These are phyloP conservation scores for Mycena belliarum DNA, from an alignment of 768 basidiomycete species.

Conservation along the genomic window DNA sequence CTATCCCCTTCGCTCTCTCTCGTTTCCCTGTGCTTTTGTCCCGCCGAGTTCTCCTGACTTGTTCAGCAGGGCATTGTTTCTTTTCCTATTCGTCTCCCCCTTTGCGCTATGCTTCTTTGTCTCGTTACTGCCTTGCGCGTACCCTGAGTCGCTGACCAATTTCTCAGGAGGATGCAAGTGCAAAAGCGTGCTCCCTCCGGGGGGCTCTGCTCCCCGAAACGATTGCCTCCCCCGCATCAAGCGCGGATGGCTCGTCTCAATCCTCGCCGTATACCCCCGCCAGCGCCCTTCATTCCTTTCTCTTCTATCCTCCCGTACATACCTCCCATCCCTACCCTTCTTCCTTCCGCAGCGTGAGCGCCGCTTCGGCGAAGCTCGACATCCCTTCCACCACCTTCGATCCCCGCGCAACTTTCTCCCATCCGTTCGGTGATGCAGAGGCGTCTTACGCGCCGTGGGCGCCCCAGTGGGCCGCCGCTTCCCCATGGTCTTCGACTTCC, in stretches of 20 bases:
- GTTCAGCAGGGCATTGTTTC: too few relatives aligned
- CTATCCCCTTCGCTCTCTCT: not conserved
- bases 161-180: too few relatives aligned
- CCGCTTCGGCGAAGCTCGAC: not conserved
- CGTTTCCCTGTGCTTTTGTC: constrained; percentile 37
- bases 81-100: too few relatives aligned
- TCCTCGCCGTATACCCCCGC: constrained; percentile 14
- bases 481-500: not conserved
- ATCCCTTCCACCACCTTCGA: too few relatives aligned
- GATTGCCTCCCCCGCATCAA: constrained; percentile 6
- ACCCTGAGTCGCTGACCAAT: constrained; percentile 25
- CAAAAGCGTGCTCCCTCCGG: constrained; percentile 42
- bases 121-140: too few relatives aligned
- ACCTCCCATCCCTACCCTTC: too few relatives aligned
- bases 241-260: constrained; percentile 12
- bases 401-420: not conserved
- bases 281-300: not conserved
- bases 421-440: not conserved
- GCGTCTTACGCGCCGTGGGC: constrained; percentile 3
- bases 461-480: not conserved
- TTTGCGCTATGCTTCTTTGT: too few relatives aligned
- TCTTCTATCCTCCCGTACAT: too few relatives aligned
- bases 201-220: not conserved
- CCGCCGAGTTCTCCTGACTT: too few relatives aligned
- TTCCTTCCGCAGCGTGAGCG: not conserved